A percentile compares a stretch with the other conserved stretches of the same genome.
phyloP scores from a whole-genome alignment of 2,329 filamentous ascomycete species.

The Hypomyces rosellus region DNA sequence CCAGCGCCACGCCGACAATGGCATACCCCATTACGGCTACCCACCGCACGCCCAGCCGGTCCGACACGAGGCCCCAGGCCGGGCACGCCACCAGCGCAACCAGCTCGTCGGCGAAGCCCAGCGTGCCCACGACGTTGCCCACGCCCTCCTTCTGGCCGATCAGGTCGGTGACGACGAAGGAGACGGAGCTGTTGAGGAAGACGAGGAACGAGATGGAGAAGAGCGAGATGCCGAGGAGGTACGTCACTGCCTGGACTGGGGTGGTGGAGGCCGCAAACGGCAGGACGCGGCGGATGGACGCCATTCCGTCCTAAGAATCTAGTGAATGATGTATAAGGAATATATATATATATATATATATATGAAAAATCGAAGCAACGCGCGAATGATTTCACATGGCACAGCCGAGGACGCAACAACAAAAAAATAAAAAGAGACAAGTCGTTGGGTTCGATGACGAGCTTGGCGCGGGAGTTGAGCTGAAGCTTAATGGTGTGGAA shows the following conservation, averaged over 20 bases:
- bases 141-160: slow-evolving; percentile 68
- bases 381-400: too few species aligned
- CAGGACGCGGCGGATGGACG: slow-evolving; percentile 38
- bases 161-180: slow-evolving; percentile 78
- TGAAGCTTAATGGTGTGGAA: too few species aligned
- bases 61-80: slow-evolving; percentile 70
- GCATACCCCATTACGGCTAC: slow-evolving; percentile 72
- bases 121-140: slow-evolving; percentile 74
- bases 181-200: slow-evolving; percentile 78
- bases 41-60: slow-evolving; percentile 67
- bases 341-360: too few species aligned
- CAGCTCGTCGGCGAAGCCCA: slow-evolving; percentile 79
- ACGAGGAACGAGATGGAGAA: slow-evolving; percentile 88
- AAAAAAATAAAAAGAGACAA: too few species aligned
- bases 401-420: too few species aligned
- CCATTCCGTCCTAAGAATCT: slow-evolving; percentile 23
- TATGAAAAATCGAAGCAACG: too few species aligned
- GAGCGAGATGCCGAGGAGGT: slow-evolving; percentile 74
- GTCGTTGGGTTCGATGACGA: too few species aligned
- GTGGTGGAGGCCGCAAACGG: slow-evolving; percentile 58
- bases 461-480: too few species aligned
- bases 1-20: slow-evolving; percentile 70
- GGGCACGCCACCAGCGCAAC: slow-evolving; percentile 77
- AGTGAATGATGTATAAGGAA: too few species aligned
- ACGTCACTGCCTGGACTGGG: slow-evolving; percentile 59